Base-by-base conservation (phyloP, 2,329 filamentous ascomycete species). In the Mariannaea elegans region DNA sequence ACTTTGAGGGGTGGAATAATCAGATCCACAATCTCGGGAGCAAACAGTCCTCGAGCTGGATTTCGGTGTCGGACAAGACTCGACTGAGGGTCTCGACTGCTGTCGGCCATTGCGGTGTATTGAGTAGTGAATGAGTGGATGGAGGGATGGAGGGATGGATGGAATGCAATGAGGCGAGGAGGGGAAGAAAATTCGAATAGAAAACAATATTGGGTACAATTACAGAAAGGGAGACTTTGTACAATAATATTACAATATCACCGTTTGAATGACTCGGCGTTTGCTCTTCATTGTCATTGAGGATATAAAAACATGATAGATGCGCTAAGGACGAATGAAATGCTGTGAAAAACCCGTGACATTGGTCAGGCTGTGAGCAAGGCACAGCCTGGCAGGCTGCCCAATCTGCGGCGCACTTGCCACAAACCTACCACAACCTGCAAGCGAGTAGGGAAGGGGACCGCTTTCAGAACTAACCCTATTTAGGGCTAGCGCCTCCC, bases 1-100 rank as follows among this genome's bases (percentile, higher is more conserved):
- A 88, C 79, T 67, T 87, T 84, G 47, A 90, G 71, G 19, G 87
- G 82, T 18, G 82, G 81, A 8, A 74, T 71, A 16, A 86, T 65
- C 8, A 85, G 75, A 1, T 82, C 78, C 7, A 76, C 64, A 7
- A 84, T 61, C 49, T 80, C 79, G 5, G 78, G 77, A 13, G 82
- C 76, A 19, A 82, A 66, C 9, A 81, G 51, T 4, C 77, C 77
- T 34, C 75, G 67, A 32, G 63, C 69, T 13, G 67, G 70, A 44
- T 69, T 70, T n/a, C 59, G 68, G 48, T 62, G 69, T 45, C 58
- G 68, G 14, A 66, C 42, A 27, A 62, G 55, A 32, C 45, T 62
- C 39, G 70, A 58, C 42, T 63, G 68, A 50, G 68, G 48, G 19
- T 61, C 61, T 41, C 39, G 65, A 7, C 59, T 59, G 62, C 36